Base-by-base conservation (phyloP, 1,284 basidiomycete species). In the Sutorius eximius region DNA sequence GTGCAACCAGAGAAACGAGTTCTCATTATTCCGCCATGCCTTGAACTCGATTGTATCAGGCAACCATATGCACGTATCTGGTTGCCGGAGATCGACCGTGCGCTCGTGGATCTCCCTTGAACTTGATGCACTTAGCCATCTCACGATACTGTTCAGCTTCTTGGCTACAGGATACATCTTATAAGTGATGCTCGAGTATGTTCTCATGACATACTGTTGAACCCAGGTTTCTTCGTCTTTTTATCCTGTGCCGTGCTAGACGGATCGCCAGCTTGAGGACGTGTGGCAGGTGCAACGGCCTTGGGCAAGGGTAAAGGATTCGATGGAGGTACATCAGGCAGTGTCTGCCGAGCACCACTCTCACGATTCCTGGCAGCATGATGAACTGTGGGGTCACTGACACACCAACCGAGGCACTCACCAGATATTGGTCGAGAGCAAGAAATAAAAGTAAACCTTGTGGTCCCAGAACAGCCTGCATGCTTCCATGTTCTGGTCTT, bases 401-500 rank as follows among this genome's bases (percentile, higher is more conserved):
- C 16, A 22, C 2, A 43, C 11, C 1, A 1, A 5, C 44, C 22
- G 5, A 18, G 12, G 5, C 7, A 27, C 55, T 58, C 40, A 29
- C 54, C 54, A 55, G 5, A 57, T n/a, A 2, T 58, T 48, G 3
- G 38, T 38, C 3, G 57, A 34, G 29, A 57, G 57, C 22, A 57
- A 38, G n/a, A 49, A 50, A 30, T 55, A 38, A 18, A 57, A 59
- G 34, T 42, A 47, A 8, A 7, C 8, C 5, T 55, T 10, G 9
- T 22, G 57, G 8, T 18, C 38, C 16, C 27, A 4, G 11, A 57
- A 56, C 0, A 15, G 29, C 18, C 30, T 49, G 29, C 42, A 22
- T 3, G 47, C 47, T 2, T 47, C 27, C 3, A 16, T 12, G 9
- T 18, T 30, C 13, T 8, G 27, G 47, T 49, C 47, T 12, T 47